Base-by-base conservation (phyloP, 1,284 basidiomycete species). In the Wolfiporia cocos region DNA sequence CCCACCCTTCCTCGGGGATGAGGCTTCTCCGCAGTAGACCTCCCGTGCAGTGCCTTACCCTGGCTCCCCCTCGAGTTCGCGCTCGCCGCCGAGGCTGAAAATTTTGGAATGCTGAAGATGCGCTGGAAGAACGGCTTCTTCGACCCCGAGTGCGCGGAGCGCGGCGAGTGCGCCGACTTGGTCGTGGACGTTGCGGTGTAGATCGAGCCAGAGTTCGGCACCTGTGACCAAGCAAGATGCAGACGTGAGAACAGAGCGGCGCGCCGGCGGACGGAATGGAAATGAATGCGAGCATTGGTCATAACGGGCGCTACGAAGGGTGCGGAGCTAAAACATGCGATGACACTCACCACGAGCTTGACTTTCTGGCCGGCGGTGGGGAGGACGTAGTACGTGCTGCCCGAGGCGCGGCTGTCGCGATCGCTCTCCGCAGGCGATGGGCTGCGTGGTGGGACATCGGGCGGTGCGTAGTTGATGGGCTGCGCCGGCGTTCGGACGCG, bases 361-460 rank as follows among this genome's bases (percentile, higher is more conserved):
- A 83, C 73, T 52, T 83, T 86, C 57, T 83, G 80, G 17, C 78
- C 78, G 9, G 74, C 71, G 11, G 71, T 69, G 4, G 81, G 79
- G 22, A 83, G 67, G 49, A 85, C 75, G 57, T 84, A 85, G 64
- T 85, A 86, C 5, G 82, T 85, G 55, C 79, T 76, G 15, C 72
- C 78, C 9, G 79, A 80, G 30, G 71, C 72, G 12, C 67, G 62
- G 49, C 71, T 80, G 26, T 58, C 63, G 5, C 64, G 60, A 19
- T 76, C 70, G 42, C 69, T 55, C 43, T 43, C 56, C 44, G 47
- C 46, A 20, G 51, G 42, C 11, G 52, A 50, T 12, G n/a, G 10
- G 7, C 6, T 24, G 24, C n/a, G 36, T 7, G n/a, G 12, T 12
- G 11, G 18, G 9, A 23, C 6, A 5, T 12, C 21, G 5, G 23